A percentile compares a stretch with the other conserved stretches of the same genome.
phyloP scores from a whole-genome alignment of 768 basidiomycete genomes.

The Mycena chlorophos region DNA sequence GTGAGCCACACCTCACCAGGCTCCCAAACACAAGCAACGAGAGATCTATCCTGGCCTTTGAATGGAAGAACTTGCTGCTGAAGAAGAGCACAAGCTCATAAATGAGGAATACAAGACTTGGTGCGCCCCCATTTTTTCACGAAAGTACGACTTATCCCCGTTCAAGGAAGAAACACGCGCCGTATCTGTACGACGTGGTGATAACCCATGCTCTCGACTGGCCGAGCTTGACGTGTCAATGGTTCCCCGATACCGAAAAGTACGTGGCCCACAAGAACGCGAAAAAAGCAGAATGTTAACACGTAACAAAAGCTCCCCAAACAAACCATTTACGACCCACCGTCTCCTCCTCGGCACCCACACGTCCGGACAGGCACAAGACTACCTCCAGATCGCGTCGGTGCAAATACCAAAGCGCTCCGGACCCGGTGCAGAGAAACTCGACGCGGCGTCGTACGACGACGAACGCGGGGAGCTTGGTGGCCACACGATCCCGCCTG shows the following conservation, averaged over 20 bases:
- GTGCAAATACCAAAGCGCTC: conserved; percentile 89
- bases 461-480: conserved; percentile 94
- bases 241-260: conserved; percentile 98
- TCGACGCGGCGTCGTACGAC: conserved; percentile 81
- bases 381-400: conserved; percentile 94
- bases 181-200: conserved; percentile 96
- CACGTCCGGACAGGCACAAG: conserved; percentile 91
- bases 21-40: too few species aligned
- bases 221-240: conserved; percentile 97
- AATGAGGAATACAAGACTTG: conserved; percentile 85
- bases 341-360: conserved; percentile 95
- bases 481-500: conserved; percentile 82
- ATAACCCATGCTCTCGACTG: conserved; percentile 98
- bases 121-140: conserved; percentile 35
- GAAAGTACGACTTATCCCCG: conserved; percentile 13
- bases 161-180: conserved; percentile 98
- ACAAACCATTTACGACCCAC: conserved; percentile 94
- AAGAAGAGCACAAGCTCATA: conserved; percentile 1
- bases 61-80: too few species aligned
- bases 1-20: too few species aligned
- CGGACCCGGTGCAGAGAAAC: conserved; percentile 70
- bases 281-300: neutral
- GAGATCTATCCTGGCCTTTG: too few species aligned
- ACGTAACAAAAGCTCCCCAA: conserved; percentile 60
- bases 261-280: conserved; percentile 38